These are phyloP conservation scores for Dillenia turbinata DNA, from an alignment of 164 flowering plant genomes.

Conservation along the genomic window DNA sequence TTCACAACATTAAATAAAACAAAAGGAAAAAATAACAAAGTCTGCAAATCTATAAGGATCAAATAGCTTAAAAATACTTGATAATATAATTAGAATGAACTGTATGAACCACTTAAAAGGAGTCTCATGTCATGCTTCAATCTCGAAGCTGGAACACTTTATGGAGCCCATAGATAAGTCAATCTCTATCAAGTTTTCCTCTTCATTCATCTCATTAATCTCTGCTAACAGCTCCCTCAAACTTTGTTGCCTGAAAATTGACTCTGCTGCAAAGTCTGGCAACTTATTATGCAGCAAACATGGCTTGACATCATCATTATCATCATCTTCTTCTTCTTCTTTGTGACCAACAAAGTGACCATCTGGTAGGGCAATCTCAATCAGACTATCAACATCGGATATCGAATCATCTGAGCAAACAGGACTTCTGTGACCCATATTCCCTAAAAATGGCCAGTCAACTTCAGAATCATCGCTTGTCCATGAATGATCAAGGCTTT, in stretches of 20 bases:
- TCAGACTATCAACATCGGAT: slow-evolving; percentile 83
- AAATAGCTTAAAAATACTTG: no score
- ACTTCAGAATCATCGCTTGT: slow-evolving; percentile 47
- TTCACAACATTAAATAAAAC: no score
- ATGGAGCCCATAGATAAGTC: slow-evolving; percentile 62
- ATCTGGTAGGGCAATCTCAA: slow-evolving; percentile 77
- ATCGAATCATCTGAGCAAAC: slow-evolving; percentile 57
- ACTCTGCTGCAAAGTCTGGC: slow-evolving; percentile 23
- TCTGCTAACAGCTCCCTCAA: slow-evolving; percentile 58
- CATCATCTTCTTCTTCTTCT: slow-evolving; percentile 14
- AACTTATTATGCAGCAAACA: slow-evolving; percentile 14
- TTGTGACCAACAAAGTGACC: slow-evolving; percentile 41
- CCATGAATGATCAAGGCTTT: slow-evolving; percentile 33
- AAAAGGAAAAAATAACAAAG: no score
- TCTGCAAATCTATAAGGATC: no score
- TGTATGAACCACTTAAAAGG: background rate
- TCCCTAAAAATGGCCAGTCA: slow-evolving; percentile 33
- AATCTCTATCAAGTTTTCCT: slow-evolving; percentile 63
- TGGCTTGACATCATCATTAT: slow-evolving; percentile 4
- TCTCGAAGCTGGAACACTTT: slow-evolving; percentile 55
- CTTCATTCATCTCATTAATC: slow-evolving; percentile 44
- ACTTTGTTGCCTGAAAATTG: slow-evolving; percentile 29
- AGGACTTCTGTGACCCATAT: slow-evolving; percentile 17
- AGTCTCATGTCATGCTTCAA: slow-evolving; percentile 32
- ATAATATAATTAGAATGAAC: no score